A percentile compares a stretch with the other conserved stretches of the same genome.
Conservation (phyloP, 2,329 filamentous ascomycete species). For the Aspergillus sp. region DNA sequence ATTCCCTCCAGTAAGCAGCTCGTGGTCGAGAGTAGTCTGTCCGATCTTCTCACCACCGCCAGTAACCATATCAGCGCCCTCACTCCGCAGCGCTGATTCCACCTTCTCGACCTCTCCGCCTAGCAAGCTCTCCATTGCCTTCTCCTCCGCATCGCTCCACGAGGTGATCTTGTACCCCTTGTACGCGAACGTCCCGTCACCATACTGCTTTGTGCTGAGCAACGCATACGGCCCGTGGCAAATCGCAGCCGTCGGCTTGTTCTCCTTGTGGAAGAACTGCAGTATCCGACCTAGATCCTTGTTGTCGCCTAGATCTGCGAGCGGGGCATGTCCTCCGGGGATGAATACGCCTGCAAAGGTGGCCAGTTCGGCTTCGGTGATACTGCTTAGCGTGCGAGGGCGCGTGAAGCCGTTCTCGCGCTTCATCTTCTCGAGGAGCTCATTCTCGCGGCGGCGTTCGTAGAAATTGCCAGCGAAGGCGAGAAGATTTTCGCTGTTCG, state of each 20-base stretch:
- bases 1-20: conserved; percentile 38
- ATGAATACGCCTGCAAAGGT: conserved; percentile 45
- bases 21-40: conserved; percentile 44
- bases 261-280: conserved; percentile 39
- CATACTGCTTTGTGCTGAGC: conserved; percentile 41
- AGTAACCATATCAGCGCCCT: conserved; percentile 48
- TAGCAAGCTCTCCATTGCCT: conserved; percentile 46
- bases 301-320: conserved; percentile 44
- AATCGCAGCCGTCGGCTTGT: conserved; percentile 48
- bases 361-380: conserved; percentile 42
- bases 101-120: conserved; percentile 47
- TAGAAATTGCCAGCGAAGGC: conserved; percentile 50
- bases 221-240: conserved; percentile 50
- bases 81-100: conserved; percentile 38
- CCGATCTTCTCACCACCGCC: conserved; percentile 42
- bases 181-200: conserved; percentile 42
- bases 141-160: conserved; percentile 49
- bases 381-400: conserved; percentile 40
- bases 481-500: conserved; percentile 42
- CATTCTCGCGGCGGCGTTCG: conserved; percentile 42
- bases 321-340: conserved; percentile 48
- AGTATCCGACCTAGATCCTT: conserved; percentile 45
- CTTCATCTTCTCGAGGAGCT: conserved; percentile 47
- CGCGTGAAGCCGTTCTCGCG: conserved; percentile 44
- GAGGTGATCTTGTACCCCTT: conserved; percentile 48